phyloP scores from a whole-genome alignment of 2,329 filamentous ascomycete genomes.

The Ophiostoma piceae region DNA sequence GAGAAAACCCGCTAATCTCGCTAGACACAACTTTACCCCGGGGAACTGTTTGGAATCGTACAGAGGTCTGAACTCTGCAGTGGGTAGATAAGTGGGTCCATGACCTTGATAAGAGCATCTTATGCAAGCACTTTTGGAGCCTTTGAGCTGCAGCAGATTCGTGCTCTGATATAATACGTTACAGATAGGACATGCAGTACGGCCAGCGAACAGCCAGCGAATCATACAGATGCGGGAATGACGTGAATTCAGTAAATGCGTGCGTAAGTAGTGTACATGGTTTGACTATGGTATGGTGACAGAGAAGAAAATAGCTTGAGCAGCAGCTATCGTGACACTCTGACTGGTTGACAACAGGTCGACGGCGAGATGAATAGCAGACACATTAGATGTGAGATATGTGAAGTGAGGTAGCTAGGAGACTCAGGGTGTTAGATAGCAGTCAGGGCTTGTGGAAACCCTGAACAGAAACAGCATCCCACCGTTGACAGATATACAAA shows the following conservation, averaged over 20 bases:
- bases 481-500: background rate
- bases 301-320: background rate
- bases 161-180: background rate
- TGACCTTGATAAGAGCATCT: background rate
- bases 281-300: background rate
- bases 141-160: slow-evolving; percentile 2
- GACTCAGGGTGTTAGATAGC: no score
- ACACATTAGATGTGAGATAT: background rate
- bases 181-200: background rate
- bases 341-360: background rate
- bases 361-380: background rate
- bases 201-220: background rate
- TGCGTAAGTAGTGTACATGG: background rate
- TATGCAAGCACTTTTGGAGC: background rate
- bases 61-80: background rate
- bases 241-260: background rate
- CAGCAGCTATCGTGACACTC: background rate
- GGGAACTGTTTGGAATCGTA: background rate
- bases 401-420: background rate
- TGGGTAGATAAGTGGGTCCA: background rate
- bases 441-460: no score
- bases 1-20: background rate
- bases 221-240: background rate
- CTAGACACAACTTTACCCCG: background rate
- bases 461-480: background rate